A percentile compares a stretch with the other conserved stretches of the same genome.
phyloP scores from a whole-genome alignment of 2,329 filamentous ascomycete species.

The Phyllosticta capitalensis region DNA sequence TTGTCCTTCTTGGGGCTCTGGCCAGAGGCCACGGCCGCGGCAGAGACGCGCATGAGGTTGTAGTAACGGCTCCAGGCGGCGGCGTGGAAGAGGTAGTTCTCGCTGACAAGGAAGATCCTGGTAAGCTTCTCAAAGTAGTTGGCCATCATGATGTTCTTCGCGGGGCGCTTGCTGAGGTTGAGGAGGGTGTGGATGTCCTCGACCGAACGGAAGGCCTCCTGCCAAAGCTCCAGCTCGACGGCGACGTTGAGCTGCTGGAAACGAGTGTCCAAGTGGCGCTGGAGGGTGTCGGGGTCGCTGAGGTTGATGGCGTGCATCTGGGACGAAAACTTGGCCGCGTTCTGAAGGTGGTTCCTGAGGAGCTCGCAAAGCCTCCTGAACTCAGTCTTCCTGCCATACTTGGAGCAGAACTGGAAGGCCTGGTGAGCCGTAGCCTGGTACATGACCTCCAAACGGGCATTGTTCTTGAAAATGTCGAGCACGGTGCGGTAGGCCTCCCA shows the following conservation, averaged over 20 bases:
- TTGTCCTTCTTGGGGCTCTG: conserved; percentile 92
- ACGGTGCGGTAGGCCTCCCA: conserved; percentile 99
- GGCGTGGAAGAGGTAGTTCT: conserved; percentile 99
- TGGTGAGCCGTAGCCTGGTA: conserved; percentile 98
- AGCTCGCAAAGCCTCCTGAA: conserved; percentile 98
- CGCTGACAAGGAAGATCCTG: conserved; percentile 94
- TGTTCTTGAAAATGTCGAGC: conserved; percentile 97
- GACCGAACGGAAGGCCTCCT: conserved; percentile 97
- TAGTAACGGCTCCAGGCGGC: conserved; percentile 97
- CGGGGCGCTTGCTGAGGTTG: conserved; percentile 92
- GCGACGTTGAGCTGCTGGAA: conserved; percentile 98
- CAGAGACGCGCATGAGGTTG: conserved; percentile 86
- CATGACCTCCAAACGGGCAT: conserved; percentile 91
- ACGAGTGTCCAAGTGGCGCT: conserved; percentile 93
- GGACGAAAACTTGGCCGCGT: conserved; percentile 95
- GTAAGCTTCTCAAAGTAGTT: conserved; percentile 99
- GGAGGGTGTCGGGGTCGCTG: conserved; percentile 91
- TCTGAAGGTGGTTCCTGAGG: conserved; percentile 96
- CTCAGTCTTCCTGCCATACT: conserved; percentile 97
- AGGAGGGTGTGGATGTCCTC: conserved; percentile 98
- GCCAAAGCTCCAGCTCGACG: conserved; percentile 95
- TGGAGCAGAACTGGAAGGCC: conserved; percentile 97
- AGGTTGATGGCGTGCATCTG: conserved; percentile 99
- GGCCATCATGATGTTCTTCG: conserved; percentile 99
- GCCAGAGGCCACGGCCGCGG: conserved; percentile 69